Evolutionary conservation across 1,139 yeast genomes (phyloP).

Genomic region (Casaregolazyma lundiana): DNA sequence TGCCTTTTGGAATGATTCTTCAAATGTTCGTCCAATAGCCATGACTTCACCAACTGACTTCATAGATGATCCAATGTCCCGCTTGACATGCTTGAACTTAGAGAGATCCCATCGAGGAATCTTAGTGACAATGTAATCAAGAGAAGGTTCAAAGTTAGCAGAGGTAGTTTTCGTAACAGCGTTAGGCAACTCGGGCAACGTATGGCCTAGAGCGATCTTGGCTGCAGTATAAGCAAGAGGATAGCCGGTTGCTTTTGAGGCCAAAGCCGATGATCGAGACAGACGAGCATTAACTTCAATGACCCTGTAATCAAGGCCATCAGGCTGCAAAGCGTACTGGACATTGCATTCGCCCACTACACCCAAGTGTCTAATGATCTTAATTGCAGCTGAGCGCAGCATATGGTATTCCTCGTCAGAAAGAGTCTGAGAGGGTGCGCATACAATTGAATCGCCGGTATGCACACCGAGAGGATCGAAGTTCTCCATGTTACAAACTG

Average conservation of each 20-base stretch:
- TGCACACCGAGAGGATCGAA: conserved; percentile 97
- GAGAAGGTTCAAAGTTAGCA: conserved; percentile 94
- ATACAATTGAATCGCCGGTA: conserved; percentile 98
- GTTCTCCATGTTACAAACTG: conserved; percentile 99
- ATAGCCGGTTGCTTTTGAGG: conserved; percentile 97
- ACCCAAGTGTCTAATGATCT: conserved; percentile 94
- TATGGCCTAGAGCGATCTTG: conserved; percentile 89
- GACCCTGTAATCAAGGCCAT: conserved; percentile 90
- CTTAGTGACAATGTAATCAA: conserved; percentile 94
- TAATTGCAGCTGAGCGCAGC: conserved; percentile 96
- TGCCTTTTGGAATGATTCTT: conserved; percentile 97
- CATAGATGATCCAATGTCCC: conserved; percentile 94
- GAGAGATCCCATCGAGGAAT: conserved; percentile 98
- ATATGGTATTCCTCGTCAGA: conserved; percentile 97
- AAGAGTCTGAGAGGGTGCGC: conserved; percentile 96
- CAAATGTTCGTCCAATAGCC: conserved; percentile 98
- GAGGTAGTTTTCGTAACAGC: conserved; percentile 95
- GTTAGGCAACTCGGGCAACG: conserved; percentile 91
- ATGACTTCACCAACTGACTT: conserved; percentile 98
- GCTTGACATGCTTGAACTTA: conserved; percentile 90
- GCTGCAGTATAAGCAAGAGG: conserved; percentile 99
- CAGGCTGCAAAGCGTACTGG: conserved; percentile 94
- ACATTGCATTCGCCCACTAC: conserved; percentile 99
- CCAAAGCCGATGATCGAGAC: conserved; percentile 95
- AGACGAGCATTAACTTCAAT: conserved; percentile 97